Conservation (phyloP, 768 basidiomycete species). For the Xerocomellus dryophilus region DNA sequence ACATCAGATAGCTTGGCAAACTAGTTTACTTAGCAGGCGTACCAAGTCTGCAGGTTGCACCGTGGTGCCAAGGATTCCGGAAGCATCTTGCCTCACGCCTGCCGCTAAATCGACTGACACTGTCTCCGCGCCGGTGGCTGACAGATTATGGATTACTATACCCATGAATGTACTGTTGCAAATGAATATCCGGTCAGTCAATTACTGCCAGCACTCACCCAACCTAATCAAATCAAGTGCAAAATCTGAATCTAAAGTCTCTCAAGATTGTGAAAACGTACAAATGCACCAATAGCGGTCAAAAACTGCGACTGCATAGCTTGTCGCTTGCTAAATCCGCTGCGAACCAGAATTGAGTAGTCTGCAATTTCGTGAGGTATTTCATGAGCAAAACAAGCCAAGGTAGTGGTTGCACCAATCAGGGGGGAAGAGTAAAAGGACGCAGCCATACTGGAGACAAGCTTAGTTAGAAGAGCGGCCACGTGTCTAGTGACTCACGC, state of each 20-base stretch:
- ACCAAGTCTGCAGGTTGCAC: slow-evolving; percentile 78
- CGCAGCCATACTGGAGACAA: slow-evolving; percentile 71
- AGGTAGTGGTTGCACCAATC: slow-evolving; percentile 91
- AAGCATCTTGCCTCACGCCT: slow-evolving; percentile 70
- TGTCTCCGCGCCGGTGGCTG: slow-evolving; percentile 45
- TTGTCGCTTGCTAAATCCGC: slow-evolving; percentile 86
- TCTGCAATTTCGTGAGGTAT: slow-evolving; percentile 98
- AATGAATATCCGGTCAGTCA: slow-evolving; percentile 2
- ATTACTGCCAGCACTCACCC: slow-evolving; percentile 27
- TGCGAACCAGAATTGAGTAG: slow-evolving; percentile 87
- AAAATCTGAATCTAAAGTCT: slow-evolving; percentile 12
- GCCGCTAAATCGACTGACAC: slow-evolving; percentile 63
- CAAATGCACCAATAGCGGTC: slow-evolving; percentile 90
- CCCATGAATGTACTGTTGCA: slow-evolving; percentile 75
- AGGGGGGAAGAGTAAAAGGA: slow-evolving; percentile 96
- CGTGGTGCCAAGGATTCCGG: slow-evolving; percentile 82
- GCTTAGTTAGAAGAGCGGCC: slow-evolving; percentile 1
- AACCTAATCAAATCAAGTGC: slow-evolving; percentile 31
- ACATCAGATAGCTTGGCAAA: slow-evolving; percentile 11
- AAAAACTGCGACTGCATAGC: slow-evolving; percentile 93
- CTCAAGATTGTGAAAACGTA: slow-evolving; percentile 34
- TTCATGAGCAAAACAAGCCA: slow-evolving; percentile 93
- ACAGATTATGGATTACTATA: slow-evolving; percentile 76
- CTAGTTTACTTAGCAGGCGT: slow-evolving; percentile 32
- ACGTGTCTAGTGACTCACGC: slow-evolving; percentile 52